Evolutionary conservation across 2,329 filamentous ascomycete species (phyloP).

Genomic region (Dothideomycetes sp.): DNA sequence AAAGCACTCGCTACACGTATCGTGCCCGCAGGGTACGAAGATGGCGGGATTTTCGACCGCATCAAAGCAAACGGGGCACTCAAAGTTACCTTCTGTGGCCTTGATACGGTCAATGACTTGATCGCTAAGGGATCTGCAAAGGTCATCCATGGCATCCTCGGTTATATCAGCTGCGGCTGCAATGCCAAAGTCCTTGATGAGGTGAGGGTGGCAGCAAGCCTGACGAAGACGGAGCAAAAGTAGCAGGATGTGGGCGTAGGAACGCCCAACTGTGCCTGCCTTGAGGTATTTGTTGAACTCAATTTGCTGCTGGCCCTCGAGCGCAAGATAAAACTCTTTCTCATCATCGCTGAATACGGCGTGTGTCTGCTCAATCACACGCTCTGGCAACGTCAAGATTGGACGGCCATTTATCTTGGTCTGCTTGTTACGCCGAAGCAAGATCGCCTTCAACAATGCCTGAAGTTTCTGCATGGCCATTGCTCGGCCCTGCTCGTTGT

Average conservation of each 20-base stretch:
- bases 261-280: conserved; percentile 53
- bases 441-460: conserved; percentile 64
- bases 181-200: conserved; percentile 55
- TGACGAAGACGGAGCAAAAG: conserved; percentile 71
- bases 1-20: conserved; percentile 68
- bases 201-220: conserved; percentile 65
- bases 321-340: conserved; percentile 48
- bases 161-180: conserved; percentile 36
- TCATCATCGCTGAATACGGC: conserved; percentile 60
- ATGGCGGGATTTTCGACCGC: conserved; percentile 63
- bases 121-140: conserved; percentile 49
- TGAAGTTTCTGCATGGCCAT: conserved; percentile 62
- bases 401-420: conserved; percentile 70
- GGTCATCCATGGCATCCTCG: conserved; percentile 45
- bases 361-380: conserved; percentile 50
- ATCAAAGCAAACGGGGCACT: conserved; percentile 78
- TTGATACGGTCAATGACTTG: conserved; percentile 59
- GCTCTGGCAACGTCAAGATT: conserved; percentile 56
- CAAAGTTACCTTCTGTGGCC: conserved; percentile 46
- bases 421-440: conserved; percentile 72
- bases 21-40: conserved; percentile 74
- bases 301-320: conserved; percentile 57
- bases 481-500: conserved; percentile 16
- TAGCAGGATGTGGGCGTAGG: conserved; percentile 73
- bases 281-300: conserved; percentile 69